Evolutionary conservation across 78 protist genomes (phyloP), one percentile per base, ranked within the genome.

Genomic region (Neovahlkampfia damariscottae): DNA sequence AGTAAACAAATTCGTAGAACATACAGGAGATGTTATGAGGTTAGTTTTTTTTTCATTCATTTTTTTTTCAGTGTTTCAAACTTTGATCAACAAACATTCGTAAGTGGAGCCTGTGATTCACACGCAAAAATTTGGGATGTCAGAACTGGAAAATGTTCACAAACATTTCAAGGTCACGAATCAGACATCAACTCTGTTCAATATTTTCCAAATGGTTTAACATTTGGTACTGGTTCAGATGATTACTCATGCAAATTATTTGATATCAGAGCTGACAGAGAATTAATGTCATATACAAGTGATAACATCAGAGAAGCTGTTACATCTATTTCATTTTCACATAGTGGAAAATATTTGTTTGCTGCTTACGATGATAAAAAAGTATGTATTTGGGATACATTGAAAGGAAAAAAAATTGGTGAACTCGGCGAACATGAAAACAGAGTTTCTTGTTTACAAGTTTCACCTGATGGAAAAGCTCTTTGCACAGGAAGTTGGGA

Each of bases 401-500:
- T 96, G 38, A 89, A 81, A 71, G 98, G 95, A 29, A 76, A 58
- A 41, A 81, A 82, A 36, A 84, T 90, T 3, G 82, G 71, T 8
- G 74, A 77, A 10, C 84, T 93, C 36, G 41, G 74, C 10, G 91
- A 91, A 34, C 99, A 96, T 70, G 95, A 91, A 41, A 88, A 94
- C 77, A 93, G 97, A 37, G 97, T 96, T 38, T 62, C 85, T 37
- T 94, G 99, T 77, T 84, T 96, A 29, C 96, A 94, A 30, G 96
- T 96, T 29, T 69, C 88, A 32, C 5, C 38, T 32, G 97, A 96
- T 41, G 99, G 98, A 39, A 76, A 81, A 81, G 99, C 98, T 35
- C 88, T 95, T 27, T 90, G 96, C 86, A 95, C 98, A 3, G 97
- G 97, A 38, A 27, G 76, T 10, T 95, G 98, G 98, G 98, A 95